Percentiles rank a stretch among this genome's conserved stretches.
phyloP scores from a whole-genome alignment of 345 rosid genomes.

The Populus tremula region DNA sequence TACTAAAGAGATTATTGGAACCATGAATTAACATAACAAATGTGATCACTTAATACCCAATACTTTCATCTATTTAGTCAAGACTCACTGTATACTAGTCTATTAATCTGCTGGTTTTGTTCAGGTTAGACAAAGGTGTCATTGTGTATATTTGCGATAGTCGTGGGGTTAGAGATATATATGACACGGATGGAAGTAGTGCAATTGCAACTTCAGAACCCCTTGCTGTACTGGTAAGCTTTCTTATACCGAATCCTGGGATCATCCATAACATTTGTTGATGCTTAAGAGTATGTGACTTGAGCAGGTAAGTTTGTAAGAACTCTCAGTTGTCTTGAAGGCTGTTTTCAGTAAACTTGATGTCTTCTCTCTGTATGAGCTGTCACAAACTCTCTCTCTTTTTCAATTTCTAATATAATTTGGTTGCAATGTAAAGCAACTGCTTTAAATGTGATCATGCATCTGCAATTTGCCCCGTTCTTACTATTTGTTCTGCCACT shows the following conservation, averaged over 20 bases:
- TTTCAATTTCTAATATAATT: background rate
- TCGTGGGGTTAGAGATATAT: slow-evolving; percentile 81
- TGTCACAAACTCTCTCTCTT: background rate
- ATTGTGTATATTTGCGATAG: slow-evolving; percentile 88
- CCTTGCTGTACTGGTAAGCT: slow-evolving; percentile 71
- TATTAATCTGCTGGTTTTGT: slow-evolving; percentile 6
- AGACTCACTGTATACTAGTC: background rate
- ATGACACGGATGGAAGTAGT: slow-evolving; percentile 84
- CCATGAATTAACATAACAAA: background rate
- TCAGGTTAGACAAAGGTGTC: slow-evolving; percentile 96
- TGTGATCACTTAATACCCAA: background rate
- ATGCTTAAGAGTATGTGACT: background rate
- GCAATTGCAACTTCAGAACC: slow-evolving; percentile 79
- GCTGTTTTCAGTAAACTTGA: background rate
- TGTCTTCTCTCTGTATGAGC: background rate
- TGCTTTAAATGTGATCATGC: background rate
- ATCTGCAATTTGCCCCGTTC: background rate
- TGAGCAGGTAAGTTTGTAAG: background rate
- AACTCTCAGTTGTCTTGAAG: background rate
- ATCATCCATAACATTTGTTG: background rate
- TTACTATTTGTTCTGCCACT: background rate
- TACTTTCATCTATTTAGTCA: background rate
- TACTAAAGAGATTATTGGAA: background rate
- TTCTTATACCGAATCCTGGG: background rate
- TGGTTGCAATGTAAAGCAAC: background rate